A percentile compares a stretch with the other conserved stretches of the same genome.
Evolutionary conservation across 2,329 filamentous ascomycete genomes (phyloP).

Genomic region (Alternaria sp.): DNA sequence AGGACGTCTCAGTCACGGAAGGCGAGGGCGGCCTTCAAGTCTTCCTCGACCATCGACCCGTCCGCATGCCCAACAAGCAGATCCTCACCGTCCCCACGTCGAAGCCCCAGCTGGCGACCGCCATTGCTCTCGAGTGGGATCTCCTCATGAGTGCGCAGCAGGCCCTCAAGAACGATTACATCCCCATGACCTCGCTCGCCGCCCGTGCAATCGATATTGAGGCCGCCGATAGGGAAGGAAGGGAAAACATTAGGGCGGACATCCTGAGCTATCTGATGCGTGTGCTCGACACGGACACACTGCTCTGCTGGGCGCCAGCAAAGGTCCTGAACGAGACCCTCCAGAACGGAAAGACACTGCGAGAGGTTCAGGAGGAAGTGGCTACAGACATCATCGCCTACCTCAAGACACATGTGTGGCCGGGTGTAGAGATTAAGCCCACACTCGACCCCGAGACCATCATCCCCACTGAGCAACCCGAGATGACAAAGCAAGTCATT

Average conservation of each 20-base stretch:
- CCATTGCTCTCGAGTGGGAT: constrained; percentile 95
- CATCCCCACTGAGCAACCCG: constrained; percentile 75
- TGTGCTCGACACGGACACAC: constrained; percentile 90
- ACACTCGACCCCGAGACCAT: constrained; percentile 84
- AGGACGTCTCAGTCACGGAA: constrained; percentile 75
- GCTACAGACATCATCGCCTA: constrained; percentile 76
- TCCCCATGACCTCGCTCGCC: constrained; percentile 86
- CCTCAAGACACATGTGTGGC: constrained; percentile 80
- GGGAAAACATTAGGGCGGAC: constrained; percentile 65
- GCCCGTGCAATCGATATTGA: constrained; percentile 85
- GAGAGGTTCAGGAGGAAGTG: constrained; percentile 74
- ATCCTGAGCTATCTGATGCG: constrained; percentile 77
- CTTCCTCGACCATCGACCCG: constrained; percentile 78
- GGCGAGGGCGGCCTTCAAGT: constrained; percentile 70
- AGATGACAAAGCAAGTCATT: constrained; percentile 79
- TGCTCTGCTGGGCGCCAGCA: constrained; percentile 86
- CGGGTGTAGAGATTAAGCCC: constrained; percentile 79
- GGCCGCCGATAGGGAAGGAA: constrained; percentile 67
- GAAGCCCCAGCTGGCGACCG: constrained; percentile 83
- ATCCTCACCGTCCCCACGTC: constrained; percentile 75
- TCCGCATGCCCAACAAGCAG: constrained; percentile 78
- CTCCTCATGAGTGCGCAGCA: constrained; percentile 82
- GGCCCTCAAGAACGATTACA: constrained; percentile 84
- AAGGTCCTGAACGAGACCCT: constrained; percentile 58
- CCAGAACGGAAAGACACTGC: constrained; percentile 64